These are phyloP conservation scores for Suillus subalutaceus DNA, from an alignment of 768 basidiomycete genomes.

Conservation along the genomic window DNA sequence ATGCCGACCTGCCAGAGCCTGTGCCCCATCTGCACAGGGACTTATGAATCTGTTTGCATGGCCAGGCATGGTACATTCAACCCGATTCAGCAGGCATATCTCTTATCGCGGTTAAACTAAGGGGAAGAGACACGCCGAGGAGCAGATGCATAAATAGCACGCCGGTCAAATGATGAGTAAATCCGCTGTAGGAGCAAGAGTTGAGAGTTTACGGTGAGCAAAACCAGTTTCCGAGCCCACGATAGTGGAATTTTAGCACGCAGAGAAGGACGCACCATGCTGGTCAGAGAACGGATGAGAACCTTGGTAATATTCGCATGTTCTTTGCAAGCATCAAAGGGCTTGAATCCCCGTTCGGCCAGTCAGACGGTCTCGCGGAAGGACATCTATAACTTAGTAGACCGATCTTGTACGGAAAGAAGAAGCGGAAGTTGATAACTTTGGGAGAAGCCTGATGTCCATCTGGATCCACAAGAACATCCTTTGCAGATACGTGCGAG, in stretches of 20 bases:
- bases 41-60: background rate
- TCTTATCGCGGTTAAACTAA: background rate
- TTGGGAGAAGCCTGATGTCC: background rate
- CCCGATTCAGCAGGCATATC: background rate
- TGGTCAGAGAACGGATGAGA: background rate
- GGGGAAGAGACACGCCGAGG: background rate
- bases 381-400: too few species aligned
- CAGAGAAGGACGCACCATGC: background rate
- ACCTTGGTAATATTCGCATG: background rate
- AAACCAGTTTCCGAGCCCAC: background rate
- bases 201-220: background rate
- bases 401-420: background rate
- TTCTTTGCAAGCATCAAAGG: background rate
- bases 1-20: background rate
- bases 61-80: background rate
- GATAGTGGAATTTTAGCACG: background rate
- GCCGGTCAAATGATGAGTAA: background rate
- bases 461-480: conserved; percentile 1
- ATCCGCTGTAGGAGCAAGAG: background rate
- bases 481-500: background rate
- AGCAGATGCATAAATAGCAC: conserved; percentile 8
- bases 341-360: background rate
- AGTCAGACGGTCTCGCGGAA: background rate
- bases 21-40: background rate
- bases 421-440: background rate